A percentile compares a stretch with the other conserved stretches of the same genome.
phyloP scores from a whole-genome alignment of 148 eudicot species.

The Dysphania ambrosioides region DNA sequence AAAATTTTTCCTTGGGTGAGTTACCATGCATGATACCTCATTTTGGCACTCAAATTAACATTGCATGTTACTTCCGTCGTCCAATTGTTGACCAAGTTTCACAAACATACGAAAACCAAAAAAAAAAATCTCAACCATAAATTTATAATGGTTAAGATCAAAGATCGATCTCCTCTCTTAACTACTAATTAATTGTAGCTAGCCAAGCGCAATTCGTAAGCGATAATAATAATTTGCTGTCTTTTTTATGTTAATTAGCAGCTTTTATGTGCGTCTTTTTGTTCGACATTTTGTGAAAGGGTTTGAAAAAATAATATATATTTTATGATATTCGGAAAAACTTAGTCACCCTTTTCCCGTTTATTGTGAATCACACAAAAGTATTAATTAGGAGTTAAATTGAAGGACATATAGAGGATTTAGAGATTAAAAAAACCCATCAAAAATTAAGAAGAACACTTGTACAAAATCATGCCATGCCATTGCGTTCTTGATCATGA shows the following conservation, averaged over 20 bases:
- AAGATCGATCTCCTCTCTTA: slow-evolving; percentile 7
- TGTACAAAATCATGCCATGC: too few relatives aligned
- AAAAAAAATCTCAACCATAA: too few relatives aligned
- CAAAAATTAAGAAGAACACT: too few relatives aligned
- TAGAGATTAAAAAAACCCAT: too few relatives aligned
- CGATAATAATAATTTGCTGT: neutral
- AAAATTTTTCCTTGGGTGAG: neutral
- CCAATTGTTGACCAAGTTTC: neutral
- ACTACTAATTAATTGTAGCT: neutral
- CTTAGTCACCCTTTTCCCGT: too few relatives aligned
- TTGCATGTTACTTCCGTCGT: neutral
- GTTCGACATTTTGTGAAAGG: neutral
- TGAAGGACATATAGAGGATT: too few relatives aligned
- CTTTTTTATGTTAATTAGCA: neutral
- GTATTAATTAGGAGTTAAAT: too few relatives aligned
- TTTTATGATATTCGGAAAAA: too few relatives aligned
- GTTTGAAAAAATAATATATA: neutral
- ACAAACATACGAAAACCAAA: neutral
- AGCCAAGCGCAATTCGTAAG: neutral
- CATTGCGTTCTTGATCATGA: too few relatives aligned
- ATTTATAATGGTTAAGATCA: neutral
- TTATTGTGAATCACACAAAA: too few relatives aligned
- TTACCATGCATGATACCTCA: slow-evolving; percentile 3
- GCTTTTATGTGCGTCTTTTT: neutral
- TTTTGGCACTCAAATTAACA: neutral